Evolutionary conservation across 257 asterid species (phyloP), one percentile per base, ranked within the genome.

Genomic region (Galeopsis tetrahit): DNA sequence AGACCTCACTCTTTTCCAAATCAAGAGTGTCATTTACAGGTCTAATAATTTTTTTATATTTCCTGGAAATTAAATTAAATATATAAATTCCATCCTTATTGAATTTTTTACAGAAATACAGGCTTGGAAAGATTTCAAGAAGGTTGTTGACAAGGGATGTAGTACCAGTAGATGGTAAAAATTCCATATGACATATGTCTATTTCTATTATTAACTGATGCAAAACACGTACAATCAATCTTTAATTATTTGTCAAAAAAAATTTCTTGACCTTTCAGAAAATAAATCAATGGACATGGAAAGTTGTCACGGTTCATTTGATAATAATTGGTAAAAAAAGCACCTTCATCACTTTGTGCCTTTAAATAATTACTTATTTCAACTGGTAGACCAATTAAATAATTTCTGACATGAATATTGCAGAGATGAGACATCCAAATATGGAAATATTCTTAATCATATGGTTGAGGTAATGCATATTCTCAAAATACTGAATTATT

Each of bases 21-120:
- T 87, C 32, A 87, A 87, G 82, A 85, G n/a, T n/a, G 90, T 75
- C 89, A 85, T 40, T 68, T 87, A 10, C 93, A 87, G 89, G 93
- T 83, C 21, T 14, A 14, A 6, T 5, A 14, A n/a, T 52, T 5
- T 52, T n/a, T n/a, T n/a, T 49, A 13, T 49, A n/a, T n/a, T n/a
- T n/a, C n/a, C n/a, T n/a, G n/a, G n/a, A n/a, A n/a, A n/a, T n/a
- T n/a, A n/a, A n/a, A n/a, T n/a, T n/a, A n/a, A n/a, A n/a, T n/a
- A n/a, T n/a, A n/a, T n/a, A n/a, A n/a, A n/a, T n/a, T n/a, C n/a
- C n/a, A n/a, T n/a, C n/a, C n/a, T n/a, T n/a, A n/a, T n/a, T n/a
- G n/a, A n/a, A n/a, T n/a, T n/a, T n/a, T 80, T 11, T 70, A 15
- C 82, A 85, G 88, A 85, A 81, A 38, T 85, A 68, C 85, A 77